phyloP scores from a whole-genome alignment of 495 filamentous ascomycete genomes.

The Articulospora tetracladia region DNA sequence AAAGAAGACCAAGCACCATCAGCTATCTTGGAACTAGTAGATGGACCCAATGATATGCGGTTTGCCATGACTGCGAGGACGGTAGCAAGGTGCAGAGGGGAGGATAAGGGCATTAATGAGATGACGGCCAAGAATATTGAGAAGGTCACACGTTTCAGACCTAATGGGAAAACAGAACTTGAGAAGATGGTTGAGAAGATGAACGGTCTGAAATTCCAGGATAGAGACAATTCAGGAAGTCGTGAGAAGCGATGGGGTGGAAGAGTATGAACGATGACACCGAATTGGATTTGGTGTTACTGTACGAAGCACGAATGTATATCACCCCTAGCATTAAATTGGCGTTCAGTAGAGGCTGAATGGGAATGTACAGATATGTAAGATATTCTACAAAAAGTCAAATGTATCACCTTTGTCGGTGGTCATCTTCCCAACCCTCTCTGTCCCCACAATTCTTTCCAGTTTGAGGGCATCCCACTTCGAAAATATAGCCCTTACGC shows the following conservation, averaged over 20 bases:
- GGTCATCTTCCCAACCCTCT: conserved; percentile 72
- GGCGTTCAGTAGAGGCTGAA: neutral
- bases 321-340: neutral
- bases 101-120: conserved; percentile 51
- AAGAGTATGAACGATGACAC: conserved; percentile 12
- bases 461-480: conserved; percentile 84
- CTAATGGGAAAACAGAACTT: conserved; percentile 60
- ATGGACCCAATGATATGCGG: conserved; percentile 91
- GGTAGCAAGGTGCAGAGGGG: conserved; percentile 56
- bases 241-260: conserved; percentile 24
- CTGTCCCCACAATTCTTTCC: conserved; percentile 81
- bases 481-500: conserved; percentile 73
- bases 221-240: conserved; percentile 23
- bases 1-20: conserved; percentile 74
- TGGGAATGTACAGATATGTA: neutral
- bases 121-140: conserved; percentile 71
- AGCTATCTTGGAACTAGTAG: conserved; percentile 94
- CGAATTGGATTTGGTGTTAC: conserved; percentile 1
- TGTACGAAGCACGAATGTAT: neutral
- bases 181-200: conserved; percentile 68
- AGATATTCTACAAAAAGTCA: conserved; percentile 57
- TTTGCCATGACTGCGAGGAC: conserved; percentile 88
- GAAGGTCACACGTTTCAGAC: conserved; percentile 81
- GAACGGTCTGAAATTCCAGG: conserved; percentile 32
- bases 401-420: conserved; percentile 83